Conservation (phyloP, 768 basidiomycete species). For the Amanita exitialis region DNA sequence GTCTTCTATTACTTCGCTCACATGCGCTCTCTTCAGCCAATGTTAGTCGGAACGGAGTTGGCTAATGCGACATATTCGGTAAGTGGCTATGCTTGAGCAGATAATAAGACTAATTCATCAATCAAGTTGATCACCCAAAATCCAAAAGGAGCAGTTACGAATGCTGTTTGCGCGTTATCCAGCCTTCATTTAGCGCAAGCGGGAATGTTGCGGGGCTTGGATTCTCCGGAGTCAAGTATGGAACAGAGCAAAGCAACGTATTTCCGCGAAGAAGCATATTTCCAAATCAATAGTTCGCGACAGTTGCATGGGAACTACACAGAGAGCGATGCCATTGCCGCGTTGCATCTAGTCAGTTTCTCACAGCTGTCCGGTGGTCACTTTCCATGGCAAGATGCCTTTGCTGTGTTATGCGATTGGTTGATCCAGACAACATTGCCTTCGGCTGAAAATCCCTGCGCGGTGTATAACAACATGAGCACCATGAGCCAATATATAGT, state of each 20-base stretch:
- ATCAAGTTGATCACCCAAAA: slow-evolving; percentile 47
- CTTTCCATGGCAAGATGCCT: slow-evolving; percentile 60
- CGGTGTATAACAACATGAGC: slow-evolving; percentile 46
- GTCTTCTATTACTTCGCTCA: slow-evolving; percentile 70
- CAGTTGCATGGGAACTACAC: slow-evolving; percentile 42
- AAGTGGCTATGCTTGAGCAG: slow-evolving; percentile 17
- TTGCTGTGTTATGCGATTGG: slow-evolving; percentile 72
- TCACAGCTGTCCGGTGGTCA: slow-evolving; percentile 61
- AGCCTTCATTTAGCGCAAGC: slow-evolving; percentile 57
- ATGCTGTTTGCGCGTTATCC: slow-evolving; percentile 69
- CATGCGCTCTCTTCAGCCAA: slow-evolving; percentile 56
- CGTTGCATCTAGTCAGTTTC: slow-evolving; percentile 67
- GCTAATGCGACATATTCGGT: slow-evolving; percentile 60
- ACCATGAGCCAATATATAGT: slow-evolving; percentile 46
- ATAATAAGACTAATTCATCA: slow-evolving; percentile 7
- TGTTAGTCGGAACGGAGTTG: slow-evolving; percentile 52
- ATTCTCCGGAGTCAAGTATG: slow-evolving; percentile 39
- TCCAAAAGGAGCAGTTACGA: slow-evolving; percentile 61
- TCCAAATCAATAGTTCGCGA: slow-evolving; percentile 47
- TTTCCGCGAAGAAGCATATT: slow-evolving; percentile 60
- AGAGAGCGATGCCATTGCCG: slow-evolving; percentile 69
- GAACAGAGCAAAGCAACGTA: slow-evolving; percentile 52
- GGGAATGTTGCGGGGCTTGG: slow-evolving; percentile 52
- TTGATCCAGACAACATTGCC: slow-evolving; percentile 55
- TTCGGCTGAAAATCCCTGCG: slow-evolving; percentile 53